These are phyloP conservation scores for Kodamaea fukazawae DNA, from an alignment of 805 yeast genomes.

Conservation along the genomic window DNA sequence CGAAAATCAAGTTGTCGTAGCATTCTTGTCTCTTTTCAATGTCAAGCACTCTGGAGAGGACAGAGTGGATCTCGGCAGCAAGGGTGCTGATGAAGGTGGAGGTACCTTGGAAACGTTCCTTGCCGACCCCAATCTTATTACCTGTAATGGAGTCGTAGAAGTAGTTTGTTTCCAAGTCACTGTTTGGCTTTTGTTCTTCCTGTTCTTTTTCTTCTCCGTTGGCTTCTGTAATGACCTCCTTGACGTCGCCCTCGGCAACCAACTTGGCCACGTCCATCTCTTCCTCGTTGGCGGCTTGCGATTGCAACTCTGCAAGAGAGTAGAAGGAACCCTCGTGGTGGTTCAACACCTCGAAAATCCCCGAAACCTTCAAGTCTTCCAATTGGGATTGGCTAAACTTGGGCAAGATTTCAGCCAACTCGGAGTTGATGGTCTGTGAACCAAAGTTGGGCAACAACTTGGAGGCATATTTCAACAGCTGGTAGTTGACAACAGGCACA, in stretches of 20 bases:
- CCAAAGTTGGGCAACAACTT: constrained; percentile 52
- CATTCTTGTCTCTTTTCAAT: constrained; percentile 72
- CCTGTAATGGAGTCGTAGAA: constrained; percentile 62
- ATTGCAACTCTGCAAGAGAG: constrained; percentile 48
- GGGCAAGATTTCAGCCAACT: constrained; percentile 55
- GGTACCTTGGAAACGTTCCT: constrained; percentile 83
- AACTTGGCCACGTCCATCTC: constrained; percentile 86
- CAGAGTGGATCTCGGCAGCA: constrained; percentile 50
- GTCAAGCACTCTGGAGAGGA: constrained; percentile 60
- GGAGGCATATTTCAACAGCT: constrained; percentile 55
- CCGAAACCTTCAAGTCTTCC: constrained; percentile 70
- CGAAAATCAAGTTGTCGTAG: constrained; percentile 77
- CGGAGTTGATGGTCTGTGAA: constrained; percentile 59
- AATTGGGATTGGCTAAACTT: constrained; percentile 55
- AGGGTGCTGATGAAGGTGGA: constrained; percentile 55
- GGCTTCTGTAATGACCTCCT: constrained; percentile 14
- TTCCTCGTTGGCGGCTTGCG: constrained; percentile 48
- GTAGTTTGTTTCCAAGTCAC: constrained; percentile 68
- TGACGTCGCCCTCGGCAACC: constrained; percentile 66
- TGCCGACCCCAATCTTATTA: constrained; percentile 67
- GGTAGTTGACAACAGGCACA: constrained; percentile 74
- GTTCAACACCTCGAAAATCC: constrained; percentile 75
- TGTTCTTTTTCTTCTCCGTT: constrained; percentile 27
- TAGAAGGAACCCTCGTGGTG: constrained; percentile 66
- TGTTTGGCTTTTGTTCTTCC: constrained; percentile 49